These are phyloP conservation scores for Bondarzewia mesenterica DNA, from an alignment of 1,284 basidiomycete species.

Conservation along the genomic window DNA sequence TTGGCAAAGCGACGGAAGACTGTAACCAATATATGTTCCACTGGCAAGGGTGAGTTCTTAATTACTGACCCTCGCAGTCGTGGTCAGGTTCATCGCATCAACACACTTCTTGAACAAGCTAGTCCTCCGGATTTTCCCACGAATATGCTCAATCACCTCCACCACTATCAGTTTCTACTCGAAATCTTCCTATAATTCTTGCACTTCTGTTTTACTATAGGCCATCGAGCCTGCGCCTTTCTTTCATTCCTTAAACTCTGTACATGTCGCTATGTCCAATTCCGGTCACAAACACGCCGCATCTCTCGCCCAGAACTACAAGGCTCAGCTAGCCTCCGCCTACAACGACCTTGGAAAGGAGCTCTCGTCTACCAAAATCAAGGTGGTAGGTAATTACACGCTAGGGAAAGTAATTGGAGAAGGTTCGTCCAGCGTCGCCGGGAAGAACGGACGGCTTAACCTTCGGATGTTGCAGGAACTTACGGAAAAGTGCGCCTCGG, in stretches of 20 bases:
- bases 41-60: no score
- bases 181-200: not conserved
- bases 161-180: not conserved
- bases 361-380: conserved; percentile 81
- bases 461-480: conserved; percentile 62
- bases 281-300: conserved; percentile 55
- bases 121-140: no score
- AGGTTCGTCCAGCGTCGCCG: no score
- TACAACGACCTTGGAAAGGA: conserved; percentile 97
- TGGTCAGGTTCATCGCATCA: no score
- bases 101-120: no score
- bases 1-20: no score
- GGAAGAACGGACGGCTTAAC: conserved; percentile 2
- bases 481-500: conserved; percentile 93
- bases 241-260: not conserved
- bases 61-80: no score
- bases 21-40: no score
- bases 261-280: conserved; percentile 33
- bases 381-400: conserved; percentile 93
- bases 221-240: conserved; percentile 4
- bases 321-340: conserved; percentile 84
- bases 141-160: no score
- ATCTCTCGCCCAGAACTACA: conserved; percentile 69
- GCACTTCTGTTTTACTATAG: conserved; percentile 3
- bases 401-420: conserved; percentile 94